These are phyloP conservation scores for Pogostemon cablin DNA, from an alignment of 257 asterid species.

Conservation along the genomic window DNA sequence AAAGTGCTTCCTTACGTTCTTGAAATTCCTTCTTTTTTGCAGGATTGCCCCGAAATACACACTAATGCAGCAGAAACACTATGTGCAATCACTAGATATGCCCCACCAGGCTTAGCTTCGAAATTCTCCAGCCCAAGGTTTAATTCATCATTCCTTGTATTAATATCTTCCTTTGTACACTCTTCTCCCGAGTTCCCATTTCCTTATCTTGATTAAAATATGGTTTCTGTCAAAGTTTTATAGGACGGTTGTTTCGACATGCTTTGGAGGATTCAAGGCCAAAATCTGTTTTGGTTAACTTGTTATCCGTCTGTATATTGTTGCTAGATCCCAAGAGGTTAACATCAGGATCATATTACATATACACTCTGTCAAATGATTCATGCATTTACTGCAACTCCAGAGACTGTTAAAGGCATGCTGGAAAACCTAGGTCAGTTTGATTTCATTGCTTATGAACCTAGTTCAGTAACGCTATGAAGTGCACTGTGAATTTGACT, in stretches of 20 bases:
- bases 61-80: conserved; percentile 95
- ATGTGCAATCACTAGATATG: conserved; percentile 73
- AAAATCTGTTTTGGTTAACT: conserved; percentile 75
- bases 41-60: conserved; percentile 95
- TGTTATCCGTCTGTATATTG: conserved; percentile 74
- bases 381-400: conserved; percentile 59
- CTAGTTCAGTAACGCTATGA: conserved; percentile 5
- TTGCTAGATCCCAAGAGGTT: conserved; percentile 78
- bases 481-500: conserved; percentile 8
- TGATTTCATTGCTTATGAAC: conserved; percentile 18
- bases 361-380: conserved; percentile 63
- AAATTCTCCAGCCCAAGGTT: conserved; percentile 86
- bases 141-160: conserved; percentile 24
- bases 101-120: conserved; percentile 75
- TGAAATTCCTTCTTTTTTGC: conserved; percentile 33
- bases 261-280: conserved; percentile 82
- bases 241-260: conserved; percentile 71
- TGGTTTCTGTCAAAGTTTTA: conserved; percentile 58
- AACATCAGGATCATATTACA: conserved; percentile 66
- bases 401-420: conserved; percentile 77
- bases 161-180: conserved; percentile 25
- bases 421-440: conserved; percentile 70
- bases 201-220: conserved; percentile 38
- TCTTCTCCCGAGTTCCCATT: neutral
- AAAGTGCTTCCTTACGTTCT: neutral